Evolutionary conservation across 2,329 filamentous ascomycete species (phyloP).

Genomic region (Monosporascus cannonballus): DNA sequence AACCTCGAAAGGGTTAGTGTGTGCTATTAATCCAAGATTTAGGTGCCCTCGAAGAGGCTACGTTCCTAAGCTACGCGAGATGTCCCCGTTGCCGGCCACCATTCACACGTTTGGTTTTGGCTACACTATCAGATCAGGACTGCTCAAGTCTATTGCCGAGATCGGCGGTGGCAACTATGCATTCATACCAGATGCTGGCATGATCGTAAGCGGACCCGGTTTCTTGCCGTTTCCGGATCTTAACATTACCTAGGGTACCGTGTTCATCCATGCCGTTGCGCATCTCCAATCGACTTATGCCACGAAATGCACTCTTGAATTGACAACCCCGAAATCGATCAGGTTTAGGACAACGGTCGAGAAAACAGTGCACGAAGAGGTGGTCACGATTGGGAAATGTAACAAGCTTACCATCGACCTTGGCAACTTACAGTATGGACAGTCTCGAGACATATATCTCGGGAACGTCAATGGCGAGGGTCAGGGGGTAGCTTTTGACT

Average conservation of each 20-base stretch:
- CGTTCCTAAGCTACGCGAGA: conserved; percentile 43
- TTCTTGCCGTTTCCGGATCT: not conserved
- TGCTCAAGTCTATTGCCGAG: conserved; percentile 56
- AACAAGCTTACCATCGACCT: conserved; percentile 33
- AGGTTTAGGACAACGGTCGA: conserved; percentile 34
- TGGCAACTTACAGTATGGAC: conserved; percentile 54
- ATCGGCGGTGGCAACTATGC: conserved; percentile 50
- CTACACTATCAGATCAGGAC: conserved; percentile 40
- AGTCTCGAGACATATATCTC: conserved; percentile 51
- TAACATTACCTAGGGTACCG: conserved; percentile 39
- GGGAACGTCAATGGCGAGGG: conserved; percentile 15
- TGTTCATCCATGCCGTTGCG: conserved; percentile 56
- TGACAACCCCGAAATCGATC: conserved; percentile 33
- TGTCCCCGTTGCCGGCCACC: conserved; percentile 34
- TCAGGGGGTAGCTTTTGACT: not conserved
- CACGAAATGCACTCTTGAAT: conserved; percentile 35
- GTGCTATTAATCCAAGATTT: not conserved
- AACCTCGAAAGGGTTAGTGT: not conserved
- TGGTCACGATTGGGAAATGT: conserved; percentile 10
- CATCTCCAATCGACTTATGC: conserved; percentile 56
- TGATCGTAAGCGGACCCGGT: conserved; percentile 40
- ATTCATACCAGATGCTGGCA: conserved; percentile 56
- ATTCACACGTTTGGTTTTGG: conserved; percentile 52
- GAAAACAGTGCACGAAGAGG: conserved; percentile 29
- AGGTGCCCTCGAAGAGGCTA: conserved; percentile 47